A percentile compares a stretch with the other conserved stretches of the same genome.
Conservation (phyloP, 2,329 filamentous ascomycete species). For the Arthrobotrys sphaeroides region DNA sequence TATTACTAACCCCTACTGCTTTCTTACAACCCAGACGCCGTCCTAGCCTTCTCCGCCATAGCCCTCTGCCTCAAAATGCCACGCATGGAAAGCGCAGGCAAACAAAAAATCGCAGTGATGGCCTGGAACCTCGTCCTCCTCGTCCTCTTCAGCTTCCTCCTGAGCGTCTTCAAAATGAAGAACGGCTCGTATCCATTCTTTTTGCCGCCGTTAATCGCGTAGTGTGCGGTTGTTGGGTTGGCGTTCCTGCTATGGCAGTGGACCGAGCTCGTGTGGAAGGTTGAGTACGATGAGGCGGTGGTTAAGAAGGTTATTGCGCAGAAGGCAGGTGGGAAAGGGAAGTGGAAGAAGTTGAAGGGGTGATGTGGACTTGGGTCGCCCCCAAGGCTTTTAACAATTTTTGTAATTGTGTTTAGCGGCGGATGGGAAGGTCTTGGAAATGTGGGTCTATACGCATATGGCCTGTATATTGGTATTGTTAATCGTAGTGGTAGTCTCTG, state of each 20-base stretch:
- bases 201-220: conserved; percentile 80
- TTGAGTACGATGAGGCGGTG: background rate
- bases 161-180: conserved; percentile 93
- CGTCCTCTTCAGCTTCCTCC: conserved; percentile 88
- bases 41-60: conserved; percentile 89
- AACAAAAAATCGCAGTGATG: conserved; percentile 82
- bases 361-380: too few relatives aligned
- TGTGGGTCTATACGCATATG: background rate
- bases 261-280: background rate
- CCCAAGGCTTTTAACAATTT: too few relatives aligned
- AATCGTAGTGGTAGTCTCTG: background rate
- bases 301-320: background rate
- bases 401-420: background rate
- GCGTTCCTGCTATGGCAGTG: background rate
- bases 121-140: conserved; percentile 81
- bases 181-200: conserved; percentile 95
- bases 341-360: background rate
- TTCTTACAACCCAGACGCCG: conserved; percentile 68
- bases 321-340: background rate
- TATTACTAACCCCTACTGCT: background rate
- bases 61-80: conserved; percentile 91
- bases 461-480: background rate
- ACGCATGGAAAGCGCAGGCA: conserved; percentile 78
- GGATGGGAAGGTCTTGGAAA: background rate
- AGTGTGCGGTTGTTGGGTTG: conserved; percentile 4